Conservation (phyloP, 2,329 filamentous ascomycete species). For the Coniochaeta ligniaria region DNA sequence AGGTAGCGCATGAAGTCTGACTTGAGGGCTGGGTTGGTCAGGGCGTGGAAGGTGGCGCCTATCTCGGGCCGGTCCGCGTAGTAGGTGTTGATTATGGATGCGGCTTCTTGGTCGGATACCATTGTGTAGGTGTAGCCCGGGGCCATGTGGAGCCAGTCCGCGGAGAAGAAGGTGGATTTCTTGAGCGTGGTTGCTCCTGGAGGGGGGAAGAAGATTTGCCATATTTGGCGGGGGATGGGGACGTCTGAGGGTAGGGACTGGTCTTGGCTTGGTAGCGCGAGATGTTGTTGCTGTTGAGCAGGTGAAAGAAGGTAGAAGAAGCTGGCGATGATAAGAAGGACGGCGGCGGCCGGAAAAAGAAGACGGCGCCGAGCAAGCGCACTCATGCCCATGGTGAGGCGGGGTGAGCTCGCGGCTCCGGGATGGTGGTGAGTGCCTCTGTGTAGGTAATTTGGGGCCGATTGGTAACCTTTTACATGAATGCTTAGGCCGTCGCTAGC, state of each 20-base stretch:
- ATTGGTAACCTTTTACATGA: too few relatives aligned
- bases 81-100: slow-evolving; percentile 6
- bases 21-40: slow-evolving; percentile 8
- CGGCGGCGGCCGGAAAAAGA: neutral
- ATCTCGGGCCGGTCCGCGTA: slow-evolving; percentile 10
- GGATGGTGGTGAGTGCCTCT: neutral
- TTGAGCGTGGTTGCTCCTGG: neutral
- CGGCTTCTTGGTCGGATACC: slow-evolving; percentile 4
- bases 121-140: slow-evolving; percentile 11
- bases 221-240: slow-evolving; percentile 23
- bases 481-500: too few relatives aligned
- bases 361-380: neutral
- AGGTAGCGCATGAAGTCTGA: slow-evolving; percentile 9
- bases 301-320: neutral
- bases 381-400: neutral
- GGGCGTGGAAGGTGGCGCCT: slow-evolving; percentile 6
- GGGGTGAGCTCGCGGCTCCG: neutral
- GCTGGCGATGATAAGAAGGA: neutral
- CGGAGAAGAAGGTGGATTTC: neutral
- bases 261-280: neutral
- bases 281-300: neutral
- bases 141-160: slow-evolving; percentile 5
- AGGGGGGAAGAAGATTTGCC: slow-evolving; percentile 8
- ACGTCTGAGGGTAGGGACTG: neutral
- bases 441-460: neutral